phyloP scores from a whole-genome alignment of 2,329 filamentous ascomycete species.

The Dryadomyces quercus-mongolicae region DNA sequence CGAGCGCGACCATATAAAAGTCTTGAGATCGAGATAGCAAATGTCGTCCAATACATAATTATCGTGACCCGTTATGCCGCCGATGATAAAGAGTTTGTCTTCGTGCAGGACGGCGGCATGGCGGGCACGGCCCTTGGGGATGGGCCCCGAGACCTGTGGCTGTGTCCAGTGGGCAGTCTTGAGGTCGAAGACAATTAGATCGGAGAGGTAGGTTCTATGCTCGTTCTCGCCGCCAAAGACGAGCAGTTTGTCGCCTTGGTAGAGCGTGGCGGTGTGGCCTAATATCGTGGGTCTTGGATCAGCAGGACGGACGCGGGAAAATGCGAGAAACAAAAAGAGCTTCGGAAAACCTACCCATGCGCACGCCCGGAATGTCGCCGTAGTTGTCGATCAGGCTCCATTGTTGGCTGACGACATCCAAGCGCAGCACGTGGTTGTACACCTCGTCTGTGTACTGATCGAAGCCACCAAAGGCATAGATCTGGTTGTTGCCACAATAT shows the following conservation, averaged over 20 bases:
- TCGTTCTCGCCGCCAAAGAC: slow-evolving; percentile 98
- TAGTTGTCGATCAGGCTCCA: slow-evolving; percentile 98
- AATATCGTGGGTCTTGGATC: too few species aligned
- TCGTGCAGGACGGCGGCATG: slow-evolving; percentile 92
- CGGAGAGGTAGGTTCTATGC: slow-evolving; percentile 86
- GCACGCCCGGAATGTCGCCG: slow-evolving; percentile 90
- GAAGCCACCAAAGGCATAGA: slow-evolving; percentile 96
- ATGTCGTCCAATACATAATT: slow-evolving; percentile 92
- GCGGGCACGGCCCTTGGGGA: slow-evolving; percentile 80
- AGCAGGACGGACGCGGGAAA: neutral
- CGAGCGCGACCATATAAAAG: slow-evolving; percentile 90
- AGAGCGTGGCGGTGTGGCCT: slow-evolving; percentile 92
- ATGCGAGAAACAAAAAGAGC: neutral
- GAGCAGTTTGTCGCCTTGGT: slow-evolving; percentile 87
- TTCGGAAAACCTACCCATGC: slow-evolving; percentile 64
- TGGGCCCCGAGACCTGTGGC: slow-evolving; percentile 69
- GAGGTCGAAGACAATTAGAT: slow-evolving; percentile 91
- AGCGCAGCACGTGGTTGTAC: slow-evolving; percentile 88
- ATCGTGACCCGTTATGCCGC: slow-evolving; percentile 88
- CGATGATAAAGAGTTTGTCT: slow-evolving; percentile 91
- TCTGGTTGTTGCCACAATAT: slow-evolving; percentile 95
- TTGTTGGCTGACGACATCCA: slow-evolving; percentile 78
- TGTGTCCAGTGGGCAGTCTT: slow-evolving; percentile 93
- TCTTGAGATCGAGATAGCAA: slow-evolving; percentile 92
- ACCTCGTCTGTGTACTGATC: slow-evolving; percentile 98